phyloP scores from a whole-genome alignment of 1,284 basidiomycete genomes.

The Naganishia sp. region DNA sequence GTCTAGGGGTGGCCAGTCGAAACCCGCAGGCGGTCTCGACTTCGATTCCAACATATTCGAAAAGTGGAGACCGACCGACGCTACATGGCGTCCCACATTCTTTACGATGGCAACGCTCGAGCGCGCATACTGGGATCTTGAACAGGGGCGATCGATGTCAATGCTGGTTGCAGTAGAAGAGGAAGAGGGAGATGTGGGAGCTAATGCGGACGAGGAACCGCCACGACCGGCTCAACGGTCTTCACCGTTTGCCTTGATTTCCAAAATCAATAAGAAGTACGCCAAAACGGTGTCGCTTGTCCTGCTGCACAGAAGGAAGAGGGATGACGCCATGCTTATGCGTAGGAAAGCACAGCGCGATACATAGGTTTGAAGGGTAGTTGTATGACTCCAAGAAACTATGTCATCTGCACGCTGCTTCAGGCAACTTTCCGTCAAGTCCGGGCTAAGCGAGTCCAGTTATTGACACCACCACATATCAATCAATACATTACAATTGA shows the following conservation, averaged over 20 bases:
- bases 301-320: constrained; percentile 46
- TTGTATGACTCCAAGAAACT: background rate
- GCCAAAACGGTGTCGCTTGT: constrained; percentile 42
- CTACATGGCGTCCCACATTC: constrained; percentile 45
- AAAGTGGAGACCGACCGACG: constrained; percentile 47
- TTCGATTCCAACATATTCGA: constrained; percentile 37
- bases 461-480: background rate
- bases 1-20: background rate
- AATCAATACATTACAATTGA: too few relatives aligned
- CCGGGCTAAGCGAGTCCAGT: too few relatives aligned
- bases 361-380: background rate
- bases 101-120: constrained; percentile 43
- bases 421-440: too few relatives aligned
- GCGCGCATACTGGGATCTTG: constrained; percentile 42
- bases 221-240: constrained; percentile 18
- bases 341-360: background rate
- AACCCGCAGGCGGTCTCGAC: background rate
- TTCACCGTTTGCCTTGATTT: constrained; percentile 41
- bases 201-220: constrained; percentile 23
- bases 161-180: constrained; percentile 36
- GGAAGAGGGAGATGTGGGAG: constrained; percentile 37
- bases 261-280: constrained; percentile 45
- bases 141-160: constrained; percentile 35
- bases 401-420: too few relatives aligned
- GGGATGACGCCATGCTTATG: constrained; percentile 15